Base-by-base conservation (phyloP, 2,329 filamentous ascomycete species). In the Clonostachys solani region DNA sequence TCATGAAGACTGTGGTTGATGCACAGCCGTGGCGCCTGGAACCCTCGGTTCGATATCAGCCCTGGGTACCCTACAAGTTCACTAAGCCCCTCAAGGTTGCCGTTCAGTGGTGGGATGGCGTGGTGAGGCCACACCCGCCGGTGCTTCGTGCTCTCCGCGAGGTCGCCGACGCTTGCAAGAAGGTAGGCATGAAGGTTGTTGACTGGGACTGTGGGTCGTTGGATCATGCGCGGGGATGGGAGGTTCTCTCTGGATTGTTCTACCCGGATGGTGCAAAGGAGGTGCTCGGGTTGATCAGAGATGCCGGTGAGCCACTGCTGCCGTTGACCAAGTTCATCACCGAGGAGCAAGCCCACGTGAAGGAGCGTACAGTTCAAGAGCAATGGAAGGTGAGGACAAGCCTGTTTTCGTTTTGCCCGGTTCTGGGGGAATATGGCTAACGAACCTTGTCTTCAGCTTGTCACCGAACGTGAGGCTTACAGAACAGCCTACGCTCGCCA, bases 211-310 rank as follows among this genome's bases (percentile, higher is more conserved):
- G 81, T 73, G 60, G 77, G 54, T 63, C 77, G 18, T 68, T 73
- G 52, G 69, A 76, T 46, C 83, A 83, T 52, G 58, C 63, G n/a
- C 64, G 76, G 45, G 74, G 73, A 0, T 68, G 78, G 59, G 65
- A 81, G 8, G 67, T 79, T 6, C 23, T 54, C n/a, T 57, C 57
- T 3, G 52, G 53, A 1, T 55, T 81, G 2, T 84, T 84, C 58
- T 86, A 80, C 60, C 62, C 72, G 2, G 84, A 87, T 53, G 83
- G 80, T 33, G 83, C 73, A 1, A 63, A 68, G n/a, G 74, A 80
- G 49, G 75, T 77, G 29, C 61, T 62, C 1, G 69, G 68, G 3
- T 69, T 74, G 0, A 67, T 87, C 3, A 65, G 71, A 2, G 66
- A 69, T 2, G 75, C 75, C 0, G 76, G 75, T 2, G 83, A 87